phyloP scores from a whole-genome alignment of 2,329 filamentous ascomycete genomes.

The Microsporum canis region DNA sequence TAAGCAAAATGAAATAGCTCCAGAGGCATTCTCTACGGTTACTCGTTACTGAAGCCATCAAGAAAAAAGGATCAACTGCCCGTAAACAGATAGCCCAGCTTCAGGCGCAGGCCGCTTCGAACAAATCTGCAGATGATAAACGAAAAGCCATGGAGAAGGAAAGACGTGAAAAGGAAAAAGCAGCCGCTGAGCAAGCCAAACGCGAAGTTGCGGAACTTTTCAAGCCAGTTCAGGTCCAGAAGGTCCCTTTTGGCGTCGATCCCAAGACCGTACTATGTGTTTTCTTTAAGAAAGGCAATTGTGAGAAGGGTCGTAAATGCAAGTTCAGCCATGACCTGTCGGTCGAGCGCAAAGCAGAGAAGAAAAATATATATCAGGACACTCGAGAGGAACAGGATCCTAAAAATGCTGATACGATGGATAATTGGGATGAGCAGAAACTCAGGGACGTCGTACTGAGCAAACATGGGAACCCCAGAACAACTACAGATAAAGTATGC shows the following conservation, averaged over 20 bases:
- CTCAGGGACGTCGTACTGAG: constrained; percentile 78
- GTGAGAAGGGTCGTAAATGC: constrained; percentile 95
- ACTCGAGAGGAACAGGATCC: constrained; percentile 58
- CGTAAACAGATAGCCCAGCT: constrained; percentile 86
- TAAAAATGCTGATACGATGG: constrained; percentile 74
- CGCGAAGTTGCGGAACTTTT: constrained; percentile 71
- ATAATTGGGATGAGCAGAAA: constrained; percentile 97
- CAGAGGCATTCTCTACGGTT: not conserved
- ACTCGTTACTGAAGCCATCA: constrained; percentile 8
- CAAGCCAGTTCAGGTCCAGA: constrained; percentile 90
- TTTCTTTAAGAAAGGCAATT: constrained; percentile 94
- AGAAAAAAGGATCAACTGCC: constrained; percentile 83
- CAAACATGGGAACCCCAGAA: constrained; percentile 95
- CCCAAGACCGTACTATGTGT: constrained; percentile 95
- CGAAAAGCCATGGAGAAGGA: constrained; percentile 56
- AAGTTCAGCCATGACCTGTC: constrained; percentile 92
- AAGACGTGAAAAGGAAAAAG: constrained; percentile 73
- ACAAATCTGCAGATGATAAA: constrained; percentile 80
- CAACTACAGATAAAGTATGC: constrained; percentile 96
- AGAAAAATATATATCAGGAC: constrained; percentile 85
- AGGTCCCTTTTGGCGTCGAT: constrained; percentile 94
- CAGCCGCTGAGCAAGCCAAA: constrained; percentile 73
- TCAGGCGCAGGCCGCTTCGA: constrained; percentile 57
- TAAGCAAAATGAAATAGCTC: constrained; percentile 25
- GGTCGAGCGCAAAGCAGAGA: constrained; percentile 82